Conservation (phyloP, 179 eudicot species). For the Drosera spatulata region DNA sequence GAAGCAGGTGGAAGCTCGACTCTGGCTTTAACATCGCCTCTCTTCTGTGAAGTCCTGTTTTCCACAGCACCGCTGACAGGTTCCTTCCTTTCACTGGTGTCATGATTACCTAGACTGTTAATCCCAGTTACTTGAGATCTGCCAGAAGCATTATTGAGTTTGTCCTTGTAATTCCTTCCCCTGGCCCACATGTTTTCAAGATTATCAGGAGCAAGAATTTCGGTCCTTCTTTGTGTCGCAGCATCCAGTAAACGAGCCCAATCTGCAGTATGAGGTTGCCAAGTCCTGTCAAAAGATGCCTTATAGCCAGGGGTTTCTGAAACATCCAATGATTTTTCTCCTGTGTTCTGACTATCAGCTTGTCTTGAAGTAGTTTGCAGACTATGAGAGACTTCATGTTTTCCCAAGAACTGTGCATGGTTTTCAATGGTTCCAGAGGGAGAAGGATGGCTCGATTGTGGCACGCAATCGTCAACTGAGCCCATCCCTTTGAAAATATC, state of each 20-base stretch:
- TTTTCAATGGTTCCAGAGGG: slow-evolving; percentile 17
- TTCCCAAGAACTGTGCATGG: slow-evolving; percentile 19
- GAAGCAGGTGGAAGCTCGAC: slow-evolving; percentile 22
- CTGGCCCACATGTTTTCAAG: slow-evolving; percentile 97
- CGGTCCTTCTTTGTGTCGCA: slow-evolving; percentile 90
- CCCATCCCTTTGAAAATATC: slow-evolving; percentile 32
- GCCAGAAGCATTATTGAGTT: slow-evolving; percentile 36
- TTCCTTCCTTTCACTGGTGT: slow-evolving; percentile 7
- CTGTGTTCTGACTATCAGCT: slow-evolving; percentile 19
- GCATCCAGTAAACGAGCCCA: slow-evolving; percentile 90
- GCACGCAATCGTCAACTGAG: slow-evolving; percentile 40
- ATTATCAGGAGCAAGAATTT: slow-evolving; percentile 95
- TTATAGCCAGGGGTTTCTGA: slow-evolving; percentile 22
- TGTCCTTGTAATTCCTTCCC: slow-evolving; percentile 85
- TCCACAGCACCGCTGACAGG: slow-evolving; percentile 13
- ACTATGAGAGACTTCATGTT: slow-evolving; percentile 15
- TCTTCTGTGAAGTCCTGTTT: slow-evolving; percentile 8
- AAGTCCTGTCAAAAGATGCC: slow-evolving; percentile 23
- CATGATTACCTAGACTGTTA: slow-evolving; percentile 10
- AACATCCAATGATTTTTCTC: slow-evolving; percentile 21
- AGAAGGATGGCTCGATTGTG: slow-evolving; percentile 19
- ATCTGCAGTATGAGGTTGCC: slow-evolving; percentile 51
- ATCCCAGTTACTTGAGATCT: slow-evolving; percentile 25
- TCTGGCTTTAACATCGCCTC: slow-evolving; percentile 20
- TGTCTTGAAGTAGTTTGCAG: slow-evolving; percentile 20